Percentiles rank a stretch among this genome's conserved stretches.
These are phyloP conservation scores for Ceratocystis cubensis DNA, from an alignment of 2,329 filamentous ascomycete genomes.

Conservation along the genomic window DNA sequence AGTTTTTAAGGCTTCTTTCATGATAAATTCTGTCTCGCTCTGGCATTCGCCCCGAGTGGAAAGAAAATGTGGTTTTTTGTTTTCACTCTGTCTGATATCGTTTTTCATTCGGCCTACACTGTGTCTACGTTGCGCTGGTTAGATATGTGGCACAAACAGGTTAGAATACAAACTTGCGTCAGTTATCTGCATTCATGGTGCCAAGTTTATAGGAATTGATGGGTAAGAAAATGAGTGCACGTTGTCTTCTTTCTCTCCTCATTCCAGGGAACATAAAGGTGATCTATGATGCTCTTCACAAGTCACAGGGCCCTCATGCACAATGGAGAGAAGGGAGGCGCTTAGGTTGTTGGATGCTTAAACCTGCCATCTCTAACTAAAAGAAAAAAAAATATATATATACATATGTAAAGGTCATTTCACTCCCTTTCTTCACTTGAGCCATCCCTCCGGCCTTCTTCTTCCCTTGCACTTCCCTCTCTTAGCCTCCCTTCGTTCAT, in stretches of 20 bases:
- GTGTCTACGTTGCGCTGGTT: background rate
- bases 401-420: no score
- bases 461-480: background rate
- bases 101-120: background rate
- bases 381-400: no score
- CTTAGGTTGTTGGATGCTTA: no score
- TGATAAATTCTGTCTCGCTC: background rate
- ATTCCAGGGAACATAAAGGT: no score
- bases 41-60: background rate
- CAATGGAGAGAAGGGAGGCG: no score
- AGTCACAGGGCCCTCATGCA: no score
- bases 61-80: background rate
- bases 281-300: no score
- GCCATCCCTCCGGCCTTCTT: background rate
- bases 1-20: conserved; percentile 8
- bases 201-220: no score
- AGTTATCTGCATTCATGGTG: no score
- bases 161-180: background rate
- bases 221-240: no score
- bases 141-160: background rate
- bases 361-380: no score
- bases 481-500: background rate
- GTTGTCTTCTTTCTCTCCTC: no score
- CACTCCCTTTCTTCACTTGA: background rate
- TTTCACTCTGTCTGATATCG: background rate